Evolutionary conservation across 306 rosid species (phyloP), one percentile per base, ranked within the genome.

Genomic region (Vigna nakashimae): DNA sequence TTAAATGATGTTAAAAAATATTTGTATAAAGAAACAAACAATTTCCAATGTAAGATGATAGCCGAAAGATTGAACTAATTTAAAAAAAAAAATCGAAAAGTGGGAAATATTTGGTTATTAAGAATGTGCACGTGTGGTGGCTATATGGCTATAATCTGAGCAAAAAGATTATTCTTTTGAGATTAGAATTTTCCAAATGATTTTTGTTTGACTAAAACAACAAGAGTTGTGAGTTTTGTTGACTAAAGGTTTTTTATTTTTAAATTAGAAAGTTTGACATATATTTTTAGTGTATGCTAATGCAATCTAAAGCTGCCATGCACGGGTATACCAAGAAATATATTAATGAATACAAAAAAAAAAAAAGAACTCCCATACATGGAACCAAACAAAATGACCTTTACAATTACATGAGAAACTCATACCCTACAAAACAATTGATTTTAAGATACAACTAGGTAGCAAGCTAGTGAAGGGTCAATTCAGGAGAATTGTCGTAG

Each of bases 41-140:
- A 36, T 36, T 36, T 6, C 42, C 38, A 22, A 22, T 34, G n/a
- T 3, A 36, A 34, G 8, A 38, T 7, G 28, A 38, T 36, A 4
- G 8, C 15, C 12, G 42, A 63, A 63, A 34, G 16, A 30, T 15
- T 32, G 32, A 5, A 4, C 17, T 12, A 45, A 4, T 20, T n/a
- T 20, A 0, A 20, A 38, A 2, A 34, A n/a, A n/a, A 30, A 50
- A 51, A 28, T 0, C 1, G 13, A n/a, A 17, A 32, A 32, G 48
- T 0, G 10, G 49, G 11, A 71, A 45, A 17, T n/a, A 1, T 14
- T 51, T 43, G 24, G 45, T 8, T 12, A 68, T 24, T 66, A 56
- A 77, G 6, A 46, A 34, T 36, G 2, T 9, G 75, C 77, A 48
- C 63, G 55, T 49, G 77, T 20, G 82, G 32, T 34, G 70, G 63